These are phyloP conservation scores for Vararia minispora DNA, from an alignment of 768 basidiomycete genomes.

Conservation along the genomic window DNA sequence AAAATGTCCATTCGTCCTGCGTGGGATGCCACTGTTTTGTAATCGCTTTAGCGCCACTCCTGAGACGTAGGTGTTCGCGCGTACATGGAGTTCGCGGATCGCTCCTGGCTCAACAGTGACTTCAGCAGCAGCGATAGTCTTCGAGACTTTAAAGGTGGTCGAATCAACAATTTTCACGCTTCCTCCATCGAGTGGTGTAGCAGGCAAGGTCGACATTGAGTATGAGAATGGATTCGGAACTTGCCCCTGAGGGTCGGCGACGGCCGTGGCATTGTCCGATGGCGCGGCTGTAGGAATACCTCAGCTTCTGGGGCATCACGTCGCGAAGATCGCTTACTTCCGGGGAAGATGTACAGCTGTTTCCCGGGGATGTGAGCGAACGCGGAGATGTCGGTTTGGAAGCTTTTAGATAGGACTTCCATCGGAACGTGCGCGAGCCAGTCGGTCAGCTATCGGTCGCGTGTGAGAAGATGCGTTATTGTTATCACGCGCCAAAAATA, in stretches of 20 bases:
- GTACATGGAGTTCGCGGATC: slow-evolving; percentile 49
- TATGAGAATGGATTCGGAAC: slow-evolving; percentile 37
- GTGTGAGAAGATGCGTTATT: background rate
- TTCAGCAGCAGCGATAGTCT: slow-evolving; percentile 42
- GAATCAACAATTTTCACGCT: slow-evolving; percentile 33
- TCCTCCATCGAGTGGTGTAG: slow-evolving; percentile 33
- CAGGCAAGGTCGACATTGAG: slow-evolving; percentile 31
- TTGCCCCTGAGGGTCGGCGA: slow-evolving; percentile 32
- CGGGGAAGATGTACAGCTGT: slow-evolving; percentile 23
- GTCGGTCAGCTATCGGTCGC: slow-evolving; percentile 19
- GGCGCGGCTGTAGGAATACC: slow-evolving; percentile 20
- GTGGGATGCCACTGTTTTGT: slow-evolving; percentile 54
- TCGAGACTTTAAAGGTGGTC: slow-evolving; percentile 39
- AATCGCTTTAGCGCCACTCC: background rate
- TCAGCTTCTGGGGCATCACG: too few relatives aligned
- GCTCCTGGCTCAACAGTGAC: slow-evolving; percentile 48
- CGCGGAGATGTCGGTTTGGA: slow-evolving; percentile 18
- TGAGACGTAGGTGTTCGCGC: too few relatives aligned
- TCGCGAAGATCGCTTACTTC: slow-evolving; percentile 10
- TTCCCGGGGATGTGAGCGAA: slow-evolving; percentile 21
- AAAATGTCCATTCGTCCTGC: slow-evolving; percentile 53
- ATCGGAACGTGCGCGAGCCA: slow-evolving; percentile 24
- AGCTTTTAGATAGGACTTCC: slow-evolving; percentile 27
- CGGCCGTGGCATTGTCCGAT: slow-evolving; percentile 22
- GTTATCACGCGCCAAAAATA: background rate